phyloP scores from a whole-genome alignment of 2,329 filamentous ascomycete species.

The Botrytis pseudocinerea region DNA sequence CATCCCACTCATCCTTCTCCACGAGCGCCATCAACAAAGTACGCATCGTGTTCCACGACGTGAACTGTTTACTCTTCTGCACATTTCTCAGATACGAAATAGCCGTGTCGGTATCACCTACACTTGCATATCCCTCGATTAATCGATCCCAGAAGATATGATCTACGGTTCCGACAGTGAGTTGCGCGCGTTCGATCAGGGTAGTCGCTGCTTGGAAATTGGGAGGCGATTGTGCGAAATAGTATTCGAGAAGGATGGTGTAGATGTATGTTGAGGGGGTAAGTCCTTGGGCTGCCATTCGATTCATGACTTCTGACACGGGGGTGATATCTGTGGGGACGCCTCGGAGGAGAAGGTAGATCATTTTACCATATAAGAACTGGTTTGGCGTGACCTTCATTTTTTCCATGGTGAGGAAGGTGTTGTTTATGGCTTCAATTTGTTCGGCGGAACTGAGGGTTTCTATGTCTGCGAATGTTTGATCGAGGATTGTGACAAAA shows the following conservation, averaged over 20 bases:
- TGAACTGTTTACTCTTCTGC: constrained; percentile 23
- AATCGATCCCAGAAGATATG: constrained; percentile 68
- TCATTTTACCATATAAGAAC: constrained; percentile 67
- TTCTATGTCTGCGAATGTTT: constrained; percentile 49
- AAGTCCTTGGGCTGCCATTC: constrained; percentile 58
- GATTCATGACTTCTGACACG: constrained; percentile 60
- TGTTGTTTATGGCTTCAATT: constrained; percentile 49
- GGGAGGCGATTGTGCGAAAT: constrained; percentile 59
- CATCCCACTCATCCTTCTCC: constrained; percentile 37
- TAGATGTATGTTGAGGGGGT: constrained; percentile 65
- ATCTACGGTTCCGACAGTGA: constrained; percentile 46
- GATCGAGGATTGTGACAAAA: constrained; percentile 71
- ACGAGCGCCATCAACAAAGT: constrained; percentile 37
- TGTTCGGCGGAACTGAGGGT: constrained; percentile 51
- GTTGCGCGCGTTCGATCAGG: constrained; percentile 54
- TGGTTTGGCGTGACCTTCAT: constrained; percentile 60
- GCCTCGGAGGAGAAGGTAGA: constrained; percentile 59
- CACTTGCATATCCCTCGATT: constrained; percentile 64
- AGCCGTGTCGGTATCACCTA: constrained; percentile 52
- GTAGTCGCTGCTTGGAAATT: constrained; percentile 59
- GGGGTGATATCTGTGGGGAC: constrained; percentile 44
- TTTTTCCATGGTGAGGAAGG: constrained; percentile 59
- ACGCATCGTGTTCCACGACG: constrained; percentile 37
- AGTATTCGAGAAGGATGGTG: constrained; percentile 70
- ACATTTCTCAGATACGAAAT: constrained; percentile 49